Evolutionary conservation across 1,139 yeast genomes (phyloP), one percentile per base, ranked within the genome.

Genomic region (Saccharomyces hybrid): DNA sequence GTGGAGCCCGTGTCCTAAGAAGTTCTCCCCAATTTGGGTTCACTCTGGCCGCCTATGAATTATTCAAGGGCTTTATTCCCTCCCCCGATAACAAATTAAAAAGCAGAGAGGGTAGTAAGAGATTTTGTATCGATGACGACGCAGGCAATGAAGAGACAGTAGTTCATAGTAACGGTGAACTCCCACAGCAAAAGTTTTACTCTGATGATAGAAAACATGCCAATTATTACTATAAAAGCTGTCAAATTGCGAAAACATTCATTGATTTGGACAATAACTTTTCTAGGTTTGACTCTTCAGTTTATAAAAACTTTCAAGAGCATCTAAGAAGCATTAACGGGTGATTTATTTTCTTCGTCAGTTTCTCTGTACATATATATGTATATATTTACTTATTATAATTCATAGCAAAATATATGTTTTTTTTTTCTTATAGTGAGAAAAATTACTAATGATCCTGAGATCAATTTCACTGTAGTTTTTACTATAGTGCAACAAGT

Each of bases 1-100:
- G 98, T 47, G 81, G 93, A 59, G 98, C 99, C 5, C 82, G 99
- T 72, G 91, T 93, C 49, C 77, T 91, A 66, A 82, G 98, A 73
- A 91, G 98, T 5, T 90, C 97, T 2, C 99, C 99, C 19, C 99
- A 93, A 73, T 93, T 93, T 71, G 99, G 98, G 55, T 91, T 93
- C 73, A 93, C 99, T 11, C 80, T 93, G 65, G 99, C 98, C 13
- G 93, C 97, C 29, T 93, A 93, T 73, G 99, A 93, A 73, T 73
- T 93, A 50, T 84, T 93, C 71, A 87, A 85, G 65, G 75, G 76
- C 50, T 60, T 81, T 55, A 69, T 84, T 62, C 88, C 88, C 28
- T 72, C 79, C 54, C 80, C 73, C 11, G 63, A 68, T 47, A 68
- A 66, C 1, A 46, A 50, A 52, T 54, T 38, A 23, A 38, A 19